Conservation (phyloP, 1,284 basidiomycete genomes). For the Cryptococcus hybrid region DNA sequence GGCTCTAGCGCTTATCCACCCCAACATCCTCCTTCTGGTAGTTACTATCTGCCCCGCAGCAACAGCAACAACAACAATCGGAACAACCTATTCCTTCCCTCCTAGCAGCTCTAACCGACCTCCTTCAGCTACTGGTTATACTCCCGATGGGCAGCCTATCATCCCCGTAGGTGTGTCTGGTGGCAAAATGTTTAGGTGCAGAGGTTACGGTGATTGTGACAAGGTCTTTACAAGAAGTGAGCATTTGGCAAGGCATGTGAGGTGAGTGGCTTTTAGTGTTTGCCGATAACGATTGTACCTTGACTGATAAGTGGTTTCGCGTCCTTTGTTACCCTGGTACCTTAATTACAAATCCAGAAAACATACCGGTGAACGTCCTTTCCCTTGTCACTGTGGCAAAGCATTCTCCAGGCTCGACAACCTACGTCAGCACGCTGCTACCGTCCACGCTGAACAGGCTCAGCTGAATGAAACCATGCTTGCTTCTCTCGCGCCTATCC, state of each 20-base stretch:
- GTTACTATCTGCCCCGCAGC: slow-evolving; percentile 26
- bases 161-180: slow-evolving; percentile 49
- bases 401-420: slow-evolving; percentile 96
- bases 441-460: slow-evolving; percentile 83
- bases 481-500: slow-evolving; percentile 79
- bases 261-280: slow-evolving; percentile 55
- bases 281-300: background rate
- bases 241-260: slow-evolving; percentile 90
- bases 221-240: slow-evolving; percentile 96
- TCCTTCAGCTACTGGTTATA: slow-evolving; percentile 28
- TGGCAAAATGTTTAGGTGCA: slow-evolving; percentile 89
- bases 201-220: slow-evolving; percentile 89
- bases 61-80: slow-evolving; percentile 1
- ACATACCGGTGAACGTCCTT: slow-evolving; percentile 95
- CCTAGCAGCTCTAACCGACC: slow-evolving; percentile 22
- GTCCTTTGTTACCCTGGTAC: slow-evolving; percentile 5
- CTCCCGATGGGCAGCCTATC: slow-evolving; percentile 40
- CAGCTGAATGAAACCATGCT: slow-evolving; percentile 90
- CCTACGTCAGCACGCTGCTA: slow-evolving; percentile 91
- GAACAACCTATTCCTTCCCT: slow-evolving; percentile 19
- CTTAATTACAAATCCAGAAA: slow-evolving; percentile 59
- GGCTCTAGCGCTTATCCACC: slow-evolving; percentile 31
- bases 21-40: slow-evolving; percentile 22
- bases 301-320: background rate
- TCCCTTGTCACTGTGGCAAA: slow-evolving; percentile 91